Evolutionary conservation across 495 filamentous ascomycete species (phyloP).

Genomic region (Tuber microsphaerosporum): DNA sequence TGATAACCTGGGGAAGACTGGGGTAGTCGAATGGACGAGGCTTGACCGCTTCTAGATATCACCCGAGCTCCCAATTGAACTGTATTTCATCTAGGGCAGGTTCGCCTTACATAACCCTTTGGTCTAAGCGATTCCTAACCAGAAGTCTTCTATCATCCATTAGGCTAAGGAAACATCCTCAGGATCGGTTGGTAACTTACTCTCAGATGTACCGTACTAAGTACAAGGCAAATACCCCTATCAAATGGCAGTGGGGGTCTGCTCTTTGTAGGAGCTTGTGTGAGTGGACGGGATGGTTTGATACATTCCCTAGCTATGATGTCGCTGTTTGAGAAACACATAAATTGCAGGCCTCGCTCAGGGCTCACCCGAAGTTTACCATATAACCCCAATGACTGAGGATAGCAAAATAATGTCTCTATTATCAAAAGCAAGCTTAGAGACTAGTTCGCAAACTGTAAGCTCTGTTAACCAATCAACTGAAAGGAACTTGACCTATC

Average conservation of each 20-base stretch:
- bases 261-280: too few species aligned
- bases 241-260: not conserved
- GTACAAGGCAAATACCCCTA: not conserved
- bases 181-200: not conserved
- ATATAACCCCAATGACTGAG: too few species aligned
- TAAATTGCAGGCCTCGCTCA: too few species aligned
- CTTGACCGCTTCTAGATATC: not conserved
- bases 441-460: not conserved
- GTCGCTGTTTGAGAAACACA: too few species aligned
- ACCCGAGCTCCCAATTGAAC: not conserved
- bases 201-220: not conserved
- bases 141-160: not conserved
- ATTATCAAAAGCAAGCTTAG: not conserved
- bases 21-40: not conserved
- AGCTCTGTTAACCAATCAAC: not conserved
- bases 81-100: not conserved
- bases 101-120: not conserved
- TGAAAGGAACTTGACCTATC: not conserved
- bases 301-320: too few species aligned
- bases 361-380: too few species aligned
- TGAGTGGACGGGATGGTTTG: too few species aligned
- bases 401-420: not conserved
- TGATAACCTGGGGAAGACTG: not conserved
- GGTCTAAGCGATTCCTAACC: not conserved
- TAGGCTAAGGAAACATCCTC: not conserved